Evolutionary conservation across 2,329 filamentous ascomycete species (phyloP).

Genomic region (Alternaria angustiovoidea): DNA sequence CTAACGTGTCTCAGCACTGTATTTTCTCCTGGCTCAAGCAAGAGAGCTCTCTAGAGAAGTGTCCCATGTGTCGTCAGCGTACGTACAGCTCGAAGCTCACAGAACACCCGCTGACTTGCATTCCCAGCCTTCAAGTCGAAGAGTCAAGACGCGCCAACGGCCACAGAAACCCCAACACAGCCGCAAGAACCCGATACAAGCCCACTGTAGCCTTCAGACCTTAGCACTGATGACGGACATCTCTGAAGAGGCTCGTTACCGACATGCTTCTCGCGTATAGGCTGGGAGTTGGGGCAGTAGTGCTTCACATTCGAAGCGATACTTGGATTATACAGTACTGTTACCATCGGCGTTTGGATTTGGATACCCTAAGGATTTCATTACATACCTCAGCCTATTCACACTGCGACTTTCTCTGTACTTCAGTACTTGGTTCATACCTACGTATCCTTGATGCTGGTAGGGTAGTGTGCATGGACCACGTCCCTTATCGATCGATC

Average conservation of each 20-base stretch:
- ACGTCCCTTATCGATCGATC: slow-evolving; percentile 34
- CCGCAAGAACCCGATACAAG: slow-evolving; percentile 32
- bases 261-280: not conserved
- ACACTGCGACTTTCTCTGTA: not conserved
- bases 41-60: slow-evolving; percentile 90
- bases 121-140: slow-evolving; percentile 50
- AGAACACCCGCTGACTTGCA: slow-evolving; percentile 20
- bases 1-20: slow-evolving; percentile 73
- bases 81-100: slow-evolving; percentile 24
- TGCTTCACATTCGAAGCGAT: not conserved
- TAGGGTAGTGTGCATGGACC: slow-evolving; percentile 34
- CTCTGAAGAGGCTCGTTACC: not conserved
- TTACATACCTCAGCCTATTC: slow-evolving; percentile 1
- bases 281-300: not conserved
- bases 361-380: slow-evolving; percentile 32
- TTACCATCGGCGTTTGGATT: slow-evolving; percentile 24
- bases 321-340: slow-evolving; percentile 2
- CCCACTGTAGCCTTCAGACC: slow-evolving; percentile 12
- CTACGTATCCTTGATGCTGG: slow-evolving; percentile 6
- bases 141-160: slow-evolving; percentile 41
- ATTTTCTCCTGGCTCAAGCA: slow-evolving; percentile 96
- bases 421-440: not conserved
- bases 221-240: not conserved
- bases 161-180: slow-evolving; percentile 20
- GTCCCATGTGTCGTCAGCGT: slow-evolving; percentile 98